phyloP scores from a whole-genome alignment of 768 basidiomycete genomes.

The Pleurotus sapidus region DNA sequence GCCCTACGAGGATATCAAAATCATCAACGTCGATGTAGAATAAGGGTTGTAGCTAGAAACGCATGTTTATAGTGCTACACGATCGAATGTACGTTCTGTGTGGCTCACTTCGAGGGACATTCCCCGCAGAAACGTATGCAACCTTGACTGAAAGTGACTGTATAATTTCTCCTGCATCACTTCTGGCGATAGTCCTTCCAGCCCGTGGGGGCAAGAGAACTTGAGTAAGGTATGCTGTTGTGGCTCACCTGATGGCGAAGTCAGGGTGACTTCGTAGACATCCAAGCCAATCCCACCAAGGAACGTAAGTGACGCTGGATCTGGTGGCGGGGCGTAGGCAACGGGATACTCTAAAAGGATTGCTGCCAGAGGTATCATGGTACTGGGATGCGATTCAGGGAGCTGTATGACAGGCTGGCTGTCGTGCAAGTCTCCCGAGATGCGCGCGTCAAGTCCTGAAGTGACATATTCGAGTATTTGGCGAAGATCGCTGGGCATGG shows the following conservation, averaged over 20 bases:
- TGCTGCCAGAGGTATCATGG: conserved; percentile 52
- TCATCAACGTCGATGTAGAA: conserved; percentile 74
- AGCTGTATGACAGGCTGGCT: neutral
- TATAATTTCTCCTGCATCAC: conserved; percentile 27
- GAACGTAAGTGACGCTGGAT: conserved; percentile 27
- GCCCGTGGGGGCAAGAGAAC: conserved; percentile 51
- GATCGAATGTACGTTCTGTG: conserved; percentile 35
- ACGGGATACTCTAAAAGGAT: conserved; percentile 62
- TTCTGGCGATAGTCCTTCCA: conserved; percentile 21
- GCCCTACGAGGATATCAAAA: conserved; percentile 93
- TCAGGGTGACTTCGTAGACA: conserved; percentile 40
- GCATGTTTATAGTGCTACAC: conserved; percentile 40
- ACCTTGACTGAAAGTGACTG: conserved; percentile 29
- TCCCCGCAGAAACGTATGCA: conserved; percentile 19
- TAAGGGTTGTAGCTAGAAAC: conserved; percentile 23
- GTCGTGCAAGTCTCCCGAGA: neutral
- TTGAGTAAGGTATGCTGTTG: conserved; percentile 41
- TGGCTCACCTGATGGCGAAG: conserved; percentile 8
- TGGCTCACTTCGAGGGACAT: conserved; percentile 27
- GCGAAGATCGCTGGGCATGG: conserved; percentile 1
- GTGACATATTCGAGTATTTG: neutral
- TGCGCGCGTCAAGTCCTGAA: neutral
- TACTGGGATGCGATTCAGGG: conserved; percentile 9
- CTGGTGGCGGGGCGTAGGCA: conserved; percentile 35
- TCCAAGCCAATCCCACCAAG: conserved; percentile 47